A percentile compares a stretch with the other conserved stretches of the same genome.
Evolutionary conservation across 371 early-diverging fungal species (phyloP).

Genomic region (Mortierella sp.): DNA sequence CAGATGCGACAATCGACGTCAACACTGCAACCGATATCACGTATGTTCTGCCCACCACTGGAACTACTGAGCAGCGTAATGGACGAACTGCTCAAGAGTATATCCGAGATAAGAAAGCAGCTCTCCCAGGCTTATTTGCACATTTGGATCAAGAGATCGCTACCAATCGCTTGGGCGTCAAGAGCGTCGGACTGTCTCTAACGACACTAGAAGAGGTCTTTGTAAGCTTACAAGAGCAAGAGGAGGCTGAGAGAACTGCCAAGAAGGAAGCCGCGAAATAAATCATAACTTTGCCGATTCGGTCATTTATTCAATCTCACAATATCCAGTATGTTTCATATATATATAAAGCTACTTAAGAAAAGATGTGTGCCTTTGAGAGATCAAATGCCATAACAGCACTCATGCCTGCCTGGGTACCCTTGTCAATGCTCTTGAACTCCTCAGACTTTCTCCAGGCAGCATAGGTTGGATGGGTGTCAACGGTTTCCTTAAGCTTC

Average conservation of each 20-base stretch:
- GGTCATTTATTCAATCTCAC: too few species aligned
- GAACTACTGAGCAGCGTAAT: slow-evolving; percentile 30
- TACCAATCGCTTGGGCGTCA: slow-evolving; percentile 41
- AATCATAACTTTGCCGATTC: background rate
- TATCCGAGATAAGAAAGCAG: slow-evolving; percentile 44
- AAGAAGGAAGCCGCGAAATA: slow-evolving; percentile 14
- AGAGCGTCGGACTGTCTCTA: slow-evolving; percentile 61
- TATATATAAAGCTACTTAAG: background rate
- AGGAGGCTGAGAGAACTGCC: slow-evolving; percentile 28
- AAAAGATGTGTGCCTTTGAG: slow-evolving; percentile 5
- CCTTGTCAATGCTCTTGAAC: slow-evolving; percentile 9
- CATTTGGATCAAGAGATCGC: slow-evolving; percentile 49
- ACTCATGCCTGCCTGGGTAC: slow-evolving; percentile 1
- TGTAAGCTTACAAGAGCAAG: slow-evolving; percentile 57
- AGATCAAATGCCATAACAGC: background rate
- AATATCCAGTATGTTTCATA: too few species aligned
- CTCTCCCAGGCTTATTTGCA: slow-evolving; percentile 44
- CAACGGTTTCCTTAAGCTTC: slow-evolving; percentile 21
- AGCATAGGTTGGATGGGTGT: slow-evolving; percentile 13
- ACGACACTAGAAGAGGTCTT: slow-evolving; percentile 75
- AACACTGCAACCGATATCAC: slow-evolving; percentile 51
- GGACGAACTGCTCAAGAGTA: slow-evolving; percentile 41
- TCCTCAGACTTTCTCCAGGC: slow-evolving; percentile 19
- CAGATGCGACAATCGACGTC: slow-evolving; percentile 41
- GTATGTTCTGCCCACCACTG: slow-evolving; percentile 44